These are phyloP conservation scores for Lodderomyces beijingensis DNA, from an alignment of 1,139 yeast species.

Conservation along the genomic window DNA sequence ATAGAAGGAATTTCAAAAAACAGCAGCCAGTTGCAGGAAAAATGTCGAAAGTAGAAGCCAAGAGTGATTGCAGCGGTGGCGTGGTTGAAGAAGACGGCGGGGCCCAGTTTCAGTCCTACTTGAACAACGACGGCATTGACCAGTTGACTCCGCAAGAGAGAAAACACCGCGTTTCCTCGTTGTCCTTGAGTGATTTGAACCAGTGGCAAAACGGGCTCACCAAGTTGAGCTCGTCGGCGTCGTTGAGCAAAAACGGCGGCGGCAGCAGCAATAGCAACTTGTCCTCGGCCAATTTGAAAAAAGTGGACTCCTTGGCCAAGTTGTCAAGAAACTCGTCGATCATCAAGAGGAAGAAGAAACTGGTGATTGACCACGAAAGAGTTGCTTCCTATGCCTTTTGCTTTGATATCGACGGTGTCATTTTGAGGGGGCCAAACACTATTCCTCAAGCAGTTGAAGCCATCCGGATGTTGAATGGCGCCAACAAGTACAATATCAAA, in stretches of 20 bases:
- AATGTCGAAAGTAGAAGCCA: no score
- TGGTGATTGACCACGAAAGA: conserved; percentile 59
- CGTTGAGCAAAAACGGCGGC: conserved; percentile 25
- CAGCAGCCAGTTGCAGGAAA: no score
- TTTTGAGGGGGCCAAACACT: conserved; percentile 74
- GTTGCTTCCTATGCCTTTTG: conserved; percentile 84
- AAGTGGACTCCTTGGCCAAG: conserved; percentile 47
- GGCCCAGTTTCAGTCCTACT: conserved; percentile 44
- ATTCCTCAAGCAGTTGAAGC: conserved; percentile 76
- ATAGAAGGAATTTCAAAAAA: no score
- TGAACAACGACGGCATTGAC: conserved; percentile 71
- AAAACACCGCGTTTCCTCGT: conserved; percentile 63
- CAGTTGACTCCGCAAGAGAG: conserved; percentile 56
- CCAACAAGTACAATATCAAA: conserved; percentile 69
- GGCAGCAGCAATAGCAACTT: conserved; percentile 15
- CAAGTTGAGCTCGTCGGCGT: conserved; percentile 39
- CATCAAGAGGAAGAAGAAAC: conserved; percentile 46
- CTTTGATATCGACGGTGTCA: conserved; percentile 83
- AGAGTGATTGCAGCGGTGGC: no score
- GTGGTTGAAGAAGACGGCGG: conserved; percentile 13
- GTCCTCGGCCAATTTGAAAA: conserved; percentile 38
- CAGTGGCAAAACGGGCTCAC: conserved; percentile 52
- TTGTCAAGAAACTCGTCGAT: conserved; percentile 51
- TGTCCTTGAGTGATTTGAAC: conserved; percentile 67
- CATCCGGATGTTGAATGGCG: conserved; percentile 64